phyloP scores from a whole-genome alignment of 352 stramenopile species.

The Phytophthora fragariaefolia region DNA sequence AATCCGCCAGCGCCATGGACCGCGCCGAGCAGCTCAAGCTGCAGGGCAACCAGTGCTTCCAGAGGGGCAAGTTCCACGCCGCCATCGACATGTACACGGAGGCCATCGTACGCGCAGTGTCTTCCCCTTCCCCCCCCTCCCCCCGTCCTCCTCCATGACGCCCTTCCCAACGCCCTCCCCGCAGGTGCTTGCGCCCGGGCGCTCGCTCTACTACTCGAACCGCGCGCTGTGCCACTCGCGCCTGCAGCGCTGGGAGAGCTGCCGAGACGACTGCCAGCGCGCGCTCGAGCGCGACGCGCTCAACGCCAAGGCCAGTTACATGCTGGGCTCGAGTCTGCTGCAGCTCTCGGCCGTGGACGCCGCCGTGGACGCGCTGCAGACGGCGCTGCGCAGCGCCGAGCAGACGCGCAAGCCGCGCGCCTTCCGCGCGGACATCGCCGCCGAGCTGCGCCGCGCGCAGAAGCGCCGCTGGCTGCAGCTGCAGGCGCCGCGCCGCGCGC shows the following conservation, averaged over 20 bases:
- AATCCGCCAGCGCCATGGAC: too few species aligned
- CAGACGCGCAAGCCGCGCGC: constrained; percentile 62
- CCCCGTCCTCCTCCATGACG: too few species aligned
- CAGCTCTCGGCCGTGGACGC: constrained; percentile 57
- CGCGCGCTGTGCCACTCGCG: constrained; percentile 78
- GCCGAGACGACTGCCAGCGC: constrained; percentile 66
- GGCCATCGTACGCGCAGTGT: constrained; percentile 75
- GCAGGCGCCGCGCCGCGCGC: constrained; percentile 44
- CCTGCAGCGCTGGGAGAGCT: constrained; percentile 64
- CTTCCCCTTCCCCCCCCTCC: too few species aligned
- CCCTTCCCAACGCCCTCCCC: too few species aligned
- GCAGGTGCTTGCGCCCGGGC: constrained; percentile 57
- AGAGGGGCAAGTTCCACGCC: constrained; percentile 78
- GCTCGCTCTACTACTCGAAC: constrained; percentile 84
- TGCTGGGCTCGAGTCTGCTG: constrained; percentile 68
- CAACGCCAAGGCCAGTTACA: constrained; percentile 82
- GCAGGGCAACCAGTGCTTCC: constrained; percentile 81
- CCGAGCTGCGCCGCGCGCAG: constrained; percentile 64
- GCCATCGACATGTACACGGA: constrained; percentile 90
- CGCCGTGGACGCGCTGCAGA: constrained; percentile 58
- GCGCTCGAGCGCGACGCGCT: constrained; percentile 63
- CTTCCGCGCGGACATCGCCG: constrained; percentile 66
- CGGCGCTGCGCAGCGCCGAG: constrained; percentile 55
- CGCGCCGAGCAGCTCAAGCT: constrained; percentile 80
- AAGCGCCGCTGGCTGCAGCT: constrained; percentile 69